These are phyloP conservation scores for Calendula officinalis DNA, from an alignment of 129 eudicot genomes.

Conservation along the genomic window DNA sequence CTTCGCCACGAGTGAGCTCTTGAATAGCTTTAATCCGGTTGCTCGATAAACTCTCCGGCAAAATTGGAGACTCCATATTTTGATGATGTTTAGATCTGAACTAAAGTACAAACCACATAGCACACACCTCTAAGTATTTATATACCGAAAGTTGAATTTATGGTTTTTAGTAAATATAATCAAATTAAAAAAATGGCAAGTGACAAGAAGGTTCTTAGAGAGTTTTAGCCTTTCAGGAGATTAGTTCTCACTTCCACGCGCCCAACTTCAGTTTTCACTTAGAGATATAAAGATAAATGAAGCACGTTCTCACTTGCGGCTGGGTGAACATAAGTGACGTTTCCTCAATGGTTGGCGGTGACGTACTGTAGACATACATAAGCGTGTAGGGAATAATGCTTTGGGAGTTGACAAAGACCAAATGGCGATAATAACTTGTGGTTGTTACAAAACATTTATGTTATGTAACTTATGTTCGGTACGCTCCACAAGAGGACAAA, in stretches of 20 bases:
- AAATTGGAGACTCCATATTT: conserved; percentile 27
- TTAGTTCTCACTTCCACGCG: too few relatives aligned
- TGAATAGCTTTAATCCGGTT: conserved; percentile 26
- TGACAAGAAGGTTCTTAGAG: conserved; percentile 5
- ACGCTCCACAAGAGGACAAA: neutral
- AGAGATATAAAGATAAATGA: too few relatives aligned
- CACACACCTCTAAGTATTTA: neutral
- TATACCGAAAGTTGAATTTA: neutral
- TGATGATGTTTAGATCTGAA: neutral
- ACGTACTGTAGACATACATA: conserved; percentile 1
- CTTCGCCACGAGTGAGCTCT: conserved; percentile 38
- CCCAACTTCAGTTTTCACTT: too few relatives aligned
- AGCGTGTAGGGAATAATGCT: neutral
- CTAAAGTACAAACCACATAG: neutral
- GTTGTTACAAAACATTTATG: neutral
- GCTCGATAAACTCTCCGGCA: conserved; percentile 20
- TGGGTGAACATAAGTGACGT: neutral
- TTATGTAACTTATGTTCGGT: neutral
- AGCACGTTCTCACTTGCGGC: too few relatives aligned
- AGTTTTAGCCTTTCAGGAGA: neutral
- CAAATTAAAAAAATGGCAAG: conserved; percentile 1
- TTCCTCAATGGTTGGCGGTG: neutral
- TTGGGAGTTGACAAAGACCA: neutral
- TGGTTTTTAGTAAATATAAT: neutral
- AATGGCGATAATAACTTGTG: neutral